Evolutionary conservation across 2,329 filamentous ascomycete genomes (phyloP), one percentile per base, ranked within the genome.

Genomic region (Cladophialophora yegresii): DNA sequence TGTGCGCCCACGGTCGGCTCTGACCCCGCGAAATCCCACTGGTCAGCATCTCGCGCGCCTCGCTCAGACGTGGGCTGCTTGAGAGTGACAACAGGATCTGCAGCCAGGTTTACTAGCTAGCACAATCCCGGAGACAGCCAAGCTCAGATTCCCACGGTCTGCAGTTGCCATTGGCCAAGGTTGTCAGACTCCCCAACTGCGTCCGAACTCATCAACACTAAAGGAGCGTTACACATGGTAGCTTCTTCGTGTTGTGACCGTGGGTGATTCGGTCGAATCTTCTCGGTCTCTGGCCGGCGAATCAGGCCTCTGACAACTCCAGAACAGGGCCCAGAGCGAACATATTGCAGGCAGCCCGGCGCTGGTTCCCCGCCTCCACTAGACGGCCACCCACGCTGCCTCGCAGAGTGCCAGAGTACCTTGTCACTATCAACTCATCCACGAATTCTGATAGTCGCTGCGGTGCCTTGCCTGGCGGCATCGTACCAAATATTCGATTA

Each of bases 21-120:
- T 8, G 20, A 22, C 55, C 43, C 55, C 40, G 47, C 43, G 55
- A 30, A 30, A n/a, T 28, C 43, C 30, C 20, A 58, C n/a, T 49
- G 43, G 55, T 23, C 23, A 12, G 20, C 8, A 28, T 33, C 28
- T 20, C 23, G 28, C 23, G 33, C 22, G 28, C 12, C 16, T 54
- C 51, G 23, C 33, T 36, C 49, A 32, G 32, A 49, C 30, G 61
- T 58, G 50, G 54, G 55, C 49, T 54, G 8, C 20, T 16, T 33
- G 30, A 63, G 43, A 36, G 43, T 9, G 36, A 30, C 61, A 40
- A 54, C 49, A 62, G 54, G 63, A 65, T 65, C 63, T 65, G 54
- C 63, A 50, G 51, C 63, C 32, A 49, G 58, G 58, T 47, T 54
- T 53, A 22, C 36, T 45, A 26, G 47, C 28, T 36, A 60, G 57